Evolutionary conservation across 192 early-diverging fungal species (phyloP).

Genomic region (Chytriomyces confervae): DNA sequence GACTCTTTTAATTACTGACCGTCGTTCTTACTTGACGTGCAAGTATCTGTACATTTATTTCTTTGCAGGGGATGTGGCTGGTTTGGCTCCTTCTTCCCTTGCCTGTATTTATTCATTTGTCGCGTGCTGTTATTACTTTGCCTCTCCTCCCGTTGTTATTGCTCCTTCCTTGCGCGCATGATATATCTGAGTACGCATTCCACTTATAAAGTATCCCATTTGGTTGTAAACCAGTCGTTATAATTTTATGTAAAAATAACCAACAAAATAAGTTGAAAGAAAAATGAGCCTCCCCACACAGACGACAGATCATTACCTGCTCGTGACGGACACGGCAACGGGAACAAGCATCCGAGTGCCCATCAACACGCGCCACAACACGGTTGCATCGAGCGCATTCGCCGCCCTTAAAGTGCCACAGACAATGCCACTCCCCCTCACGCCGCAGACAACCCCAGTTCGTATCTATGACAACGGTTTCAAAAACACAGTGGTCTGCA

Average conservation of each 20-base stretch:
- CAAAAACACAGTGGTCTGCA: constrained; percentile 59
- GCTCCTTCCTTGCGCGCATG: not conserved
- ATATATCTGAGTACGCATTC: not conserved
- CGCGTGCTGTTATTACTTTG: not conserved
- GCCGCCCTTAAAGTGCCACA: constrained; percentile 45
- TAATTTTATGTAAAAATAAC: not conserved
- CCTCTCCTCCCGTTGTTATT: not conserved
- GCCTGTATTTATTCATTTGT: not conserved
- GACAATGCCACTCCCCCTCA: constrained; percentile 44
- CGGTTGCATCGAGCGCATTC: constrained; percentile 54
- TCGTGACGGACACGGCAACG: constrained; percentile 43
- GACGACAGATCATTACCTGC: constrained; percentile 28
- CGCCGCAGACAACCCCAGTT: constrained; percentile 48
- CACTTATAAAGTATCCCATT: not conserved
- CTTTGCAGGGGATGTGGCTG: not conserved
- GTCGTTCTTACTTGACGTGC: not conserved
- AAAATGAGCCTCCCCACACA: not conserved
- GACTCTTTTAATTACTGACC: not conserved
- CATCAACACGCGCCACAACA: constrained; percentile 38
- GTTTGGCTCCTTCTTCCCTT: not conserved
- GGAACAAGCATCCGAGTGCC: constrained; percentile 41
- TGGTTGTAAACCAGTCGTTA: not conserved
- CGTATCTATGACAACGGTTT: constrained; percentile 57
- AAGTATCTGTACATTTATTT: not conserved
- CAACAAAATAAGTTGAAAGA: not conserved